A percentile compares a stretch with the other conserved stretches of the same genome.
These are phyloP conservation scores for Acrocalymma vagum DNA, from an alignment of 2,329 filamentous ascomycete species.

Conservation along the genomic window DNA sequence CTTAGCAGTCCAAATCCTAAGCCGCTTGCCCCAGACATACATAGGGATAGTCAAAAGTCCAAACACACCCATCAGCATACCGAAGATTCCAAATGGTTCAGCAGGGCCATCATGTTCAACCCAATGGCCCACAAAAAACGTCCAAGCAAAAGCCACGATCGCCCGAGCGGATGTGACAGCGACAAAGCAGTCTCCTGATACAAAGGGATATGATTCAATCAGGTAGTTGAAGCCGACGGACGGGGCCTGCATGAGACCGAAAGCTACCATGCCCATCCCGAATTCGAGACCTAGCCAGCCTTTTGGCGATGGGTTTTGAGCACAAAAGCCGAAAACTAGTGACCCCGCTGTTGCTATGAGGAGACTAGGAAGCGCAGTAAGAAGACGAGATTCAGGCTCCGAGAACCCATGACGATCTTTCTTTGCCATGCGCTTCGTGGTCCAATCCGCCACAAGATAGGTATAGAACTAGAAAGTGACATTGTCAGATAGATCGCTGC, in stretches of 20 bases:
- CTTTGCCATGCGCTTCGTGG: constrained; percentile 46
- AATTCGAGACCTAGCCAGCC: constrained; percentile 52
- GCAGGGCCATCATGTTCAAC: constrained; percentile 53
- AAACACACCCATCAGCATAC: constrained; percentile 61
- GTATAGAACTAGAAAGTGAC: constrained; percentile 31
- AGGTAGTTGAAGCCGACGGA: constrained; percentile 57
- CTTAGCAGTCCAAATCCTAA: constrained; percentile 51
- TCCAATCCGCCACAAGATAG: constrained; percentile 48
- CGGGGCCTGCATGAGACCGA: constrained; percentile 52
- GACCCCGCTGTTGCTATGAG: constrained; percentile 48
- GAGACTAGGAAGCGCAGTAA: constrained; percentile 49
- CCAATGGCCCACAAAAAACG: constrained; percentile 63
- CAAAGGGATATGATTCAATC: constrained; percentile 59
- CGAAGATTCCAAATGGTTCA: constrained; percentile 63
- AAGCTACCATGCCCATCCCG: constrained; percentile 49
- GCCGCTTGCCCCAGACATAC: constrained; percentile 50
- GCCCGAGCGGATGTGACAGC: constrained; percentile 60
- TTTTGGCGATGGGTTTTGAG: constrained; percentile 42
- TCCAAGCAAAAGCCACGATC: constrained; percentile 63
- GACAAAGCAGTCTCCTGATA: constrained; percentile 63
- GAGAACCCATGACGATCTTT: constrained; percentile 46
- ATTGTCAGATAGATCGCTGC: background rate
- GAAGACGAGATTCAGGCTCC: constrained; percentile 51
- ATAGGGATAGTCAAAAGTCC: constrained; percentile 47
- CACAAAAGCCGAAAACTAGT: constrained; percentile 51